A percentile compares a stretch with the other conserved stretches of the same genome.
These are phyloP conservation scores for Ceriops zippeliana DNA, from an alignment of 345 rosid species.

Conservation along the genomic window DNA sequence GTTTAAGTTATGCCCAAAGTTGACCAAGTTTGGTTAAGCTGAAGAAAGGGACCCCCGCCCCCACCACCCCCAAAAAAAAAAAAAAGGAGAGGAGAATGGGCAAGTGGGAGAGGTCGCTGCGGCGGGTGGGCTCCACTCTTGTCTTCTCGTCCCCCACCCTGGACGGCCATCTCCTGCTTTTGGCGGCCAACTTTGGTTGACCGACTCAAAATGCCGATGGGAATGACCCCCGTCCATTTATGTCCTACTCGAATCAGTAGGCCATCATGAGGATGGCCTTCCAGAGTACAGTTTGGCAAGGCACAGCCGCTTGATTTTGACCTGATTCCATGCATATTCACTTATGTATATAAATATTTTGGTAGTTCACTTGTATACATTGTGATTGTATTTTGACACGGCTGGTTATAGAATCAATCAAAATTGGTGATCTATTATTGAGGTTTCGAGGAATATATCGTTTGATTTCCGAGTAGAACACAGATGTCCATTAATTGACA, in stretches of 20 bases:
- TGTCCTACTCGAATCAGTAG: no score
- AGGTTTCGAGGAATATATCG: neutral
- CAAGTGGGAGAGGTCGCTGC: conserved; percentile 36
- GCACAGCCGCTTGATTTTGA: no score
- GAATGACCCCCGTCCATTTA: no score
- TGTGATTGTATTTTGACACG: no score
- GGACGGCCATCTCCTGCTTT: conserved; percentile 22
- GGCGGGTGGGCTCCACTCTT: conserved; percentile 47
- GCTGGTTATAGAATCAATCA: no score
- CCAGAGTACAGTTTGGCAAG: no score
- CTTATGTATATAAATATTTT: no score
- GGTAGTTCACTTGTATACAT: no score
- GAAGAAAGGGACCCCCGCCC: neutral
- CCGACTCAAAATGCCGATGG: conserved; percentile 5
- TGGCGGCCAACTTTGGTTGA: conserved; percentile 24
- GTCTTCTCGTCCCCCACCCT: conserved; percentile 28
- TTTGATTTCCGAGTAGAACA: neutral
- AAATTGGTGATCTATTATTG: neutral
- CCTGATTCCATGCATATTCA: no score
- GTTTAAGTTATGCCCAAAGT: conserved; percentile 27
- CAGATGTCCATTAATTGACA: conserved; percentile 1
- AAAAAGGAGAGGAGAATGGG: conserved; percentile 7
- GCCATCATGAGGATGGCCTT: no score
- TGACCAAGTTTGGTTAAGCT: conserved; percentile 38
- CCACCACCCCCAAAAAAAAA: neutral